Base-by-base conservation (phyloP, 1,284 basidiomycete species). In the Butyriboletus appendiculatus region DNA sequence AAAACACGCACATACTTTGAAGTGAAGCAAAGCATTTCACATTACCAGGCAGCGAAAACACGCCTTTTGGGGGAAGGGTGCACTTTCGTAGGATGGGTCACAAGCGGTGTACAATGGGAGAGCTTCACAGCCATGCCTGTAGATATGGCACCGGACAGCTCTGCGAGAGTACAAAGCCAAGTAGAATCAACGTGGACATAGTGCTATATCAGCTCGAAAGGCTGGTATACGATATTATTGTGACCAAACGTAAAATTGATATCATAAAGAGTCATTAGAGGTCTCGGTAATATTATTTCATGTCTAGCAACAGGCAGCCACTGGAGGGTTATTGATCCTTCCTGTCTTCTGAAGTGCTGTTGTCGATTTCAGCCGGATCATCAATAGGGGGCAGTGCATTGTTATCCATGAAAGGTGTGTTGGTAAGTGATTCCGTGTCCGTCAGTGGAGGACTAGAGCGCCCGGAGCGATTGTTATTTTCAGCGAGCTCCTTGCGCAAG, bases 401-500 rank as follows among this genome's bases (percentile, higher is more conserved):
- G 47, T 56, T 52, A 38, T 62, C 63, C 24, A 67, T 59, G 39
- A 59, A 59, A 28, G 66, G 71, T 2, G 71, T 73, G 33, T 65
- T 67, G 41, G 52, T 62, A 24, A 75, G 54, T 8, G 76, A 76
- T 26, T 75, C 73, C 18, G 70, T 61, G 32, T 78, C 69, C 56
- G 60, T 72, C 51, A 59, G 48, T n/a, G 61, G 75, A 2, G 86
- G 85, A 45, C 82, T 87, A 3, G 81, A 80, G 18, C 77, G 76
- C 6, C 78, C 75, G 1, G 80, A 81, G 16, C 80, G 76, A 12
- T 78, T 73, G 33, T 73, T 80, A 20, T 71, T 75, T 61, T 90
- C 88, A 1, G 88, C 90, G 4, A 93, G 77, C 66, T 96, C 94
- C 71, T 92, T 94, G 40, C 94, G 85, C 33, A 96, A 73, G 1